Evolutionary conservation across 306 rosid genomes (phyloP), one percentile per base, ranked within the genome.

Genomic region (Chamaecrista fasciculata): DNA sequence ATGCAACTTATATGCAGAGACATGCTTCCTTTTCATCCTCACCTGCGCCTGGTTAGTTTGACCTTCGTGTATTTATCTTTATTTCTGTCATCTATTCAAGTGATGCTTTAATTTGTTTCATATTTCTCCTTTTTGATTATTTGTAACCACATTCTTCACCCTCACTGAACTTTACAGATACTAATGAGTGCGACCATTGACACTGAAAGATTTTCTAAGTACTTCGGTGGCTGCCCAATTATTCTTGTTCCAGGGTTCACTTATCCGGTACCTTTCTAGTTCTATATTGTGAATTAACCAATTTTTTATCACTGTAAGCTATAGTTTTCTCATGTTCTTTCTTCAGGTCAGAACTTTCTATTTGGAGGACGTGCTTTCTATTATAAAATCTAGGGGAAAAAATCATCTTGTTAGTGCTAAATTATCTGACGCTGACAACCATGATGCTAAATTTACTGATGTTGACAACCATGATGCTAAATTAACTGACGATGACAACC

Each of bases 151-250:
- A 25, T 40, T 9, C 53, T 43, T 16, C 5, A 58, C 4, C 21
- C 11, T 10, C 57, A 48, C 23, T 70, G 70, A 5, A 31, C 56
- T 71, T 68, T 63, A 70, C 90, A 94, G 99, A 85, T 94, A 82
- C 70, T 94, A 59, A 94, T 91, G 99, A 94, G 99, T 80, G 99
- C 99, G 52, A 94, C 99, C 33, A 44, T 94, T 62, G 95, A 91
- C 74, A 87, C 91, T 59, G 84, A 52, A 19, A 89, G 97, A 36
- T 94, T 94, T 85, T 91, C 99, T 12, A 80, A 86, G 60, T 94
- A 94, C 77, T 94, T 94, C 82, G 99, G 97, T 67, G 86, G 88
- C 77, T 94, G 99, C 82, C 99, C 97, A 39, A 34, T 94, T 50
- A 85, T 94, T 73, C 47, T 33, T 43, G 96, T 94, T 72, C 99